Base-by-base conservation (phyloP, 805 yeast species). In the Saccharomycodes ludwigii region DNA sequence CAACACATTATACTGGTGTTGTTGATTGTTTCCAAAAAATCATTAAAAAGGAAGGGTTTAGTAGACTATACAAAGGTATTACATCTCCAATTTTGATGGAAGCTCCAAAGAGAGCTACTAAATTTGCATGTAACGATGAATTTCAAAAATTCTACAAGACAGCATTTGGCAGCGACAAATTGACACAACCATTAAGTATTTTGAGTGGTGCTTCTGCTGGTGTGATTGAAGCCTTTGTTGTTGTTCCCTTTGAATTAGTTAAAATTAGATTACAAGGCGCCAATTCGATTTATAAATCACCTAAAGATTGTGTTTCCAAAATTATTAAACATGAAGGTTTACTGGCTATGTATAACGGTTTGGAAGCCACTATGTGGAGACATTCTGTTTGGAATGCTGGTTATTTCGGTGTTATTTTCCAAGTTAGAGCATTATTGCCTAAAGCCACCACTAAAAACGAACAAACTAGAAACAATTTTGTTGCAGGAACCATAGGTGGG, bases 151-250 rank as follows among this genome's bases (percentile, higher is more conserved):
- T 85, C 44, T 88, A 85, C 68, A 72, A 73, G 43, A 64, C 65
- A 19, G 53, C 61, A 14, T 84, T 86, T 54, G 94, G 83, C 32
- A 66, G 80, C 27, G 55, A 65, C 6, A 56, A 69, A 40, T 69
- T 80, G 72, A 81, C 65, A 40, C 97, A 88, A 61, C 73, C 80
- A 6, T 63, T 91, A 50, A 84, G 96, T 3, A 64, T 91, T 34
- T 65, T 88, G 44, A 82, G 95, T 25, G 99, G 99, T 62, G 96
- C 97, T 22, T 80, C 94, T 37, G 98, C 99, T 6, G 99, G 99
- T 63, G 93, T 95, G 23, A 77, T 86, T 28, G 99, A 91, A 58
- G 73, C 95, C 3, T 84, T 86, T 53, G 95, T 91, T 27, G 97
- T 91, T 34, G 97, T 91, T 25, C 99, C 99, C 12, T 91, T 91